Evolutionary conservation across 768 basidiomycete species (phyloP), one percentile per base, ranked within the genome.

Genomic region (Cantharellus cinnabarinus): DNA sequence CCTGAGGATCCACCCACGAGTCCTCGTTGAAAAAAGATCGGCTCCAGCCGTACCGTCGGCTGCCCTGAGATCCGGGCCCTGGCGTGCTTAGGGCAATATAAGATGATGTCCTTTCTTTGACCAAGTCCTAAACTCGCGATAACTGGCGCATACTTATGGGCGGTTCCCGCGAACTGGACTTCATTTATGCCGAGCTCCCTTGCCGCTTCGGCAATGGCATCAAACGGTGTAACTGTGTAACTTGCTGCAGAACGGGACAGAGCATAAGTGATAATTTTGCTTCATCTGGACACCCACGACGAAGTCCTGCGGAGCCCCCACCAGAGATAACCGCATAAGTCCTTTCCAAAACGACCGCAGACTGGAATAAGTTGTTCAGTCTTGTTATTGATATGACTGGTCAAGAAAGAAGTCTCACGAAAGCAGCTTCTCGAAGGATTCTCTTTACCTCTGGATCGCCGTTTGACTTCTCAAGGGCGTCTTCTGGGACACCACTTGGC

Each of bases 251-350:
- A 54, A 35, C 35, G 34, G 2, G 7, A 29, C 44, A 29, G 10
- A 10, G 44, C 44, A 48, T 48, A 48, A 48, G 29, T 48, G 44
- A 48, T 29, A 1, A 48, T 10, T 10, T 1, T 48, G 10, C 44
- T 29, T 29, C 10, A 48, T 48, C 10, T 29, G 10, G 44, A 48
- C 44, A 48, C 35, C 58, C 57, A 42, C 20, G 71, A 61, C 79
- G 83, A 58, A 89, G 73, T 2, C 70, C 68, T 5, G 82, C 81
- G 5, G 83, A 82, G 41, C 85, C 85, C 41, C 86, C 87, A 7
- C 82, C 82, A 20, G 83, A 86, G 51, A 85, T 78, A 3, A 83
- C 73, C 42, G 76, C 68, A 20, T 76, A 68, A 66, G 85, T 87
- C 69, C 81, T 81, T 50, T 85, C 71, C 34, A 85, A 69, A 7